These are phyloP conservation scores for Solioccasus polychromus DNA, from an alignment of 768 basidiomycete species.

Conservation along the genomic window DNA sequence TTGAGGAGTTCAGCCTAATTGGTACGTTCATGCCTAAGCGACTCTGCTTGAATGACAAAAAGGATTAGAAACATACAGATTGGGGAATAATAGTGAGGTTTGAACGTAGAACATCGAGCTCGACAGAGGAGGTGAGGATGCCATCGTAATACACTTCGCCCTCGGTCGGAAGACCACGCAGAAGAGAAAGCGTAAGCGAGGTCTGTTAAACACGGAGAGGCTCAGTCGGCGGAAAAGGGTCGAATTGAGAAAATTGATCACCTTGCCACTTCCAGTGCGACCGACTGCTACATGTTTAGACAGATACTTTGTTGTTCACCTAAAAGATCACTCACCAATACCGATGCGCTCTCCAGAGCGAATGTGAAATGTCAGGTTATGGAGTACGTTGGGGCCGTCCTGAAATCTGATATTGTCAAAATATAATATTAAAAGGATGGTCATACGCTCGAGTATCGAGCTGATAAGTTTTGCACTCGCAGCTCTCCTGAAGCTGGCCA, in stretches of 20 bases:
- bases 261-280: slow-evolving; percentile 11
- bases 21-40: neutral
- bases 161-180: slow-evolving; percentile 47
- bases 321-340: slow-evolving; percentile 4
- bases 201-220: slow-evolving; percentile 26
- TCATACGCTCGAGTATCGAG: slow-evolving; percentile 43
- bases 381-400: slow-evolving; percentile 3
- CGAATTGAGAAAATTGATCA: neutral
- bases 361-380: slow-evolving; percentile 2
- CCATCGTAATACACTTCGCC: slow-evolving; percentile 56
- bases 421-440: neutral
- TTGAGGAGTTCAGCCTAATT: slow-evolving; percentile 38
- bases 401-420: neutral
- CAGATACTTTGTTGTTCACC: too few species aligned
- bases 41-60: too few species aligned
- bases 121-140: slow-evolving; percentile 43
- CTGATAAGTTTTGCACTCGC: slow-evolving; percentile 50
- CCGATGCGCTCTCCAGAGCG: slow-evolving; percentile 6
- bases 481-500: slow-evolving; percentile 64
- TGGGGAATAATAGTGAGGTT: slow-evolving; percentile 62
- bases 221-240: neutral
- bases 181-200: slow-evolving; percentile 50
- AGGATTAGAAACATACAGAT: neutral
- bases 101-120: slow-evolving; percentile 53
- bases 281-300: slow-evolving; percentile 3